Evolutionary conservation across 176 grass and related monocot genomes (phyloP).

Genomic region (Eleusine indica): DNA sequence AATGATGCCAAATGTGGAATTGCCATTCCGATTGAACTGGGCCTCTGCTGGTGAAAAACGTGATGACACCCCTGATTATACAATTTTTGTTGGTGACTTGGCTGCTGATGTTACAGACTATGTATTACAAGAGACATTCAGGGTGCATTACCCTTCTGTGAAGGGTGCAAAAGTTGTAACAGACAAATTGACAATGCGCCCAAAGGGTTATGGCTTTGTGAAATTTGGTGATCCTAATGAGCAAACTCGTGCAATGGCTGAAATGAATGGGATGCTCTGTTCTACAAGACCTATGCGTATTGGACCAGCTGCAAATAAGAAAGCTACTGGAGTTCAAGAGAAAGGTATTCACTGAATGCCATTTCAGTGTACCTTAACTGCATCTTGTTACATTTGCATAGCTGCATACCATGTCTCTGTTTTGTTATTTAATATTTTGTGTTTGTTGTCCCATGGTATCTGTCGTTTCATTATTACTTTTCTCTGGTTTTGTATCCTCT

Average conservation of each 20-base stretch:
- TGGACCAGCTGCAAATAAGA: slow-evolving; percentile 80
- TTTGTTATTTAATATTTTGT: background rate
- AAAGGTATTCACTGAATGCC: slow-evolving; percentile 46
- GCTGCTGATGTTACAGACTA: slow-evolving; percentile 87
- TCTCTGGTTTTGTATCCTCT: slow-evolving; percentile 22
- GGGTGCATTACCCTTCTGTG: slow-evolving; percentile 65
- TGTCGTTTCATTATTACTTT: background rate
- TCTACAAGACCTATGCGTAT: slow-evolving; percentile 83
- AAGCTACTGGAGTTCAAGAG: slow-evolving; percentile 53
- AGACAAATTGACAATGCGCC: slow-evolving; percentile 71
- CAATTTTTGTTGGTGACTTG: slow-evolving; percentile 89
- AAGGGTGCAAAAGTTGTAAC: slow-evolving; percentile 94
- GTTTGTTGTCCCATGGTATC: background rate
- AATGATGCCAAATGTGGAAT: slow-evolving; percentile 79
- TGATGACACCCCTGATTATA: slow-evolving; percentile 81
- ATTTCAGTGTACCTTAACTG: slow-evolving; percentile 18
- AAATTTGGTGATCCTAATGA: slow-evolving; percentile 75
- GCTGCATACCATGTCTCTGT: background rate
- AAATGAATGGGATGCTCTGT: slow-evolving; percentile 91
- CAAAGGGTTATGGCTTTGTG: slow-evolving; percentile 92
- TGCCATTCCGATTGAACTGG: slow-evolving; percentile 81
- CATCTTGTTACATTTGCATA: slow-evolving; percentile 31
- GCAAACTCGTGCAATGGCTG: slow-evolving; percentile 81
- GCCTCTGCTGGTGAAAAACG: slow-evolving; percentile 79
- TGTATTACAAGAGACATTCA: slow-evolving; percentile 82